A percentile compares a stretch with the other conserved stretches of the same genome.
These are phyloP conservation scores for Kuraishia capsulata DNA, from an alignment of 805 yeast species.

Conservation along the genomic window DNA sequence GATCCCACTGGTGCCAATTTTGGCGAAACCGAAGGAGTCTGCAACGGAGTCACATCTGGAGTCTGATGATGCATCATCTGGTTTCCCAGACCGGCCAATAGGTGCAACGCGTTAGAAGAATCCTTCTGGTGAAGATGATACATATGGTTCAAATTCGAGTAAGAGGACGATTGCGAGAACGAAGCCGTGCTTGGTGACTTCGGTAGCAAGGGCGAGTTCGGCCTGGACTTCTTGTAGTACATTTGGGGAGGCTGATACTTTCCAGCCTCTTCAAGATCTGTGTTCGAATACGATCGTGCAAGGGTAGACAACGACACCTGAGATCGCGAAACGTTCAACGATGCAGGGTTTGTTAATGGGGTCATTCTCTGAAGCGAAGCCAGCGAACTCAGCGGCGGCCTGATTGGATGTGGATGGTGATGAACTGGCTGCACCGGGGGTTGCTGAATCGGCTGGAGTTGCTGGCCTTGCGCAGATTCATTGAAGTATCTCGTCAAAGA, in stretches of 20 bases:
- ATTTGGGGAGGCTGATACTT: conserved; percentile 19
- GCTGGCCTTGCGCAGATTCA: conserved; percentile 23
- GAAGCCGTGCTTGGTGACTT: conserved; percentile 16
- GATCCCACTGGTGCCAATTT: conserved; percentile 11
- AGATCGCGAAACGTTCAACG: background rate
- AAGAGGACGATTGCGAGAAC: conserved; percentile 5
- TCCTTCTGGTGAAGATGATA: conserved; percentile 9
- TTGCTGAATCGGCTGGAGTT: conserved; percentile 19
- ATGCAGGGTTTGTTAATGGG: conserved; percentile 15
- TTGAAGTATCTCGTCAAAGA: conserved; percentile 40
- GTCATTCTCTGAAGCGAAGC: conserved; percentile 38
- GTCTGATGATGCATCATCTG: conserved; percentile 8
- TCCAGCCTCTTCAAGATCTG: conserved; percentile 29
- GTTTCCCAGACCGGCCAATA: conserved; percentile 11
- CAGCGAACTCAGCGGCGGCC: conserved; percentile 23
- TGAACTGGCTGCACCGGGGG: background rate
- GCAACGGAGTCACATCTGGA: conserved; percentile 23
- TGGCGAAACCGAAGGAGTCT: conserved; percentile 28
- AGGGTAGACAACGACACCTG: conserved; percentile 1
- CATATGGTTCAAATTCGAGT: conserved; percentile 7
- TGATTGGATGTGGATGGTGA: too few relatives aligned
- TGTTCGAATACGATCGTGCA: conserved; percentile 23
- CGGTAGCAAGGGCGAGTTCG: conserved; percentile 31
- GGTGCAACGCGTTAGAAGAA: conserved; percentile 20
- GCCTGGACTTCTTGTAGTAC: conserved; percentile 36